Percentiles rank a stretch among this genome's conserved stretches.
Evolutionary conservation across 1,139 yeast species (phyloP).

Genomic region (Kodamaea ohmeri): DNA sequence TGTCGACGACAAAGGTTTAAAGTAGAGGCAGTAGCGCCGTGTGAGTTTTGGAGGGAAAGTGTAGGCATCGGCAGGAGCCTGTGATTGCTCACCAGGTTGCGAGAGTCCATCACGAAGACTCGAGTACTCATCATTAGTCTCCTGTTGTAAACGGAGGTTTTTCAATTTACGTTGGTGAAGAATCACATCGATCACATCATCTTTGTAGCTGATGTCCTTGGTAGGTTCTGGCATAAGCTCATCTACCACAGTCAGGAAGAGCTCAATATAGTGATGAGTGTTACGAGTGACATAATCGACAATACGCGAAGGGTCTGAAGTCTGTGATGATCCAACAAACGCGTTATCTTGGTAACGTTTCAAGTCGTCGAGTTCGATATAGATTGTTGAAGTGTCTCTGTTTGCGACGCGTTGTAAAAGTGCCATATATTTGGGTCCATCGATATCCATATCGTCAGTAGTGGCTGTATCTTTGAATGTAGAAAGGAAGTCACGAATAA

Average conservation of each 20-base stretch:
- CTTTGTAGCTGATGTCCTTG: slow-evolving; percentile 71
- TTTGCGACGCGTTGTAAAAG: slow-evolving; percentile 81
- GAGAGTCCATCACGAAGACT: slow-evolving; percentile 38
- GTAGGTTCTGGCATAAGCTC: slow-evolving; percentile 82
- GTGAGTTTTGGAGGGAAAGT: slow-evolving; percentile 84
- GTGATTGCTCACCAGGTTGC: slow-evolving; percentile 7
- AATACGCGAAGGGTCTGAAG: slow-evolving; percentile 32
- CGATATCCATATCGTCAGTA: slow-evolving; percentile 19
- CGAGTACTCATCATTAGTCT: slow-evolving; percentile 53
- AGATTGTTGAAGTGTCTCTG: slow-evolving; percentile 66
- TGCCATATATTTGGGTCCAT: slow-evolving; percentile 73
- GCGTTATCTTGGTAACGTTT: slow-evolving; percentile 56
- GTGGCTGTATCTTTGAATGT: slow-evolving; percentile 51
- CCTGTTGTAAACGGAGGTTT: slow-evolving; percentile 70
- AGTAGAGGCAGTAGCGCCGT: slow-evolving; percentile 82
- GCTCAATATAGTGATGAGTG: slow-evolving; percentile 74
- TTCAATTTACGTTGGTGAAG: slow-evolving; percentile 84
- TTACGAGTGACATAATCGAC: slow-evolving; percentile 65
- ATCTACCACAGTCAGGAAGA: slow-evolving; percentile 75
- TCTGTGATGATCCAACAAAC: slow-evolving; percentile 19
- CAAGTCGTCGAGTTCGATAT: slow-evolving; percentile 82
- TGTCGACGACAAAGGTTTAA: slow-evolving; percentile 65
- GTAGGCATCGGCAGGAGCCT: slow-evolving; percentile 25
- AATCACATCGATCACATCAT: slow-evolving; percentile 90
- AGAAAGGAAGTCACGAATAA: slow-evolving; percentile 56